These are phyloP conservation scores for Aspergillus homomorphus DNA, from an alignment of 495 filamentous ascomycete genomes.

Conservation along the genomic window DNA sequence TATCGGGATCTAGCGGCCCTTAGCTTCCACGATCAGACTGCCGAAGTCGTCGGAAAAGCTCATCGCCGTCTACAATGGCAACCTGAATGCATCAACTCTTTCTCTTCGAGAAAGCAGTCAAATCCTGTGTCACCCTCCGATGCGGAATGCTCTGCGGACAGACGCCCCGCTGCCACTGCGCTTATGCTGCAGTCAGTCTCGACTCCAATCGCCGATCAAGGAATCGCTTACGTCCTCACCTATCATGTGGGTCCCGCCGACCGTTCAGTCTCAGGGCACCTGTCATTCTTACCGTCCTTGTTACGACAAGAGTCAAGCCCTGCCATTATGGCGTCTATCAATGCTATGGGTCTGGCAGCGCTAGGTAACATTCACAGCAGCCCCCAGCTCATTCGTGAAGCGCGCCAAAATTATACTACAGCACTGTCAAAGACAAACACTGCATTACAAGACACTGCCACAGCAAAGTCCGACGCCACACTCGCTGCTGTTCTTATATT, in stretches of 20 bases:
- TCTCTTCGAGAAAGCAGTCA: not conserved
- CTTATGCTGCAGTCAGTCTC: not conserved
- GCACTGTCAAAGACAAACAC: slow-evolving; percentile 20
- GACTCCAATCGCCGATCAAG: slow-evolving; percentile 6
- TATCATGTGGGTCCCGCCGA: slow-evolving; percentile 1
- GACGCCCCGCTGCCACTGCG: not conserved
- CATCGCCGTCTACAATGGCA: not conserved
- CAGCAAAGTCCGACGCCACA: slow-evolving; percentile 15
- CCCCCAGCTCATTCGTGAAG: slow-evolving; percentile 6
- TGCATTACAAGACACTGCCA: slow-evolving; percentile 16
- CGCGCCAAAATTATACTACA: slow-evolving; percentile 21
- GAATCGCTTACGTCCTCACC: slow-evolving; percentile 7
- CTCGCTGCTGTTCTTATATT: slow-evolving; percentile 22
- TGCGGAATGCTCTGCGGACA: not conserved
- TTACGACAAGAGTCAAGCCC: not conserved
- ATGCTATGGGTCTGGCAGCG: slow-evolving; percentile 14
- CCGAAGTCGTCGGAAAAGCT: slow-evolving; percentile 14
- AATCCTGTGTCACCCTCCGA: not conserved
- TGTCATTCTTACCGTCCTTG: slow-evolving; percentile 6
- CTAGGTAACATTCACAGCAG: slow-evolving; percentile 15
- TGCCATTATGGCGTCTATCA: slow-evolving; percentile 8
- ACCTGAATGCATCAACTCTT: not conserved
- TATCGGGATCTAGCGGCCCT: slow-evolving; percentile 22
- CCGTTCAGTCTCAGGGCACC: not conserved
- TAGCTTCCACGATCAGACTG: slow-evolving; percentile 21